Evolutionary conservation across 305 asterid species (phyloP), one percentile per base, ranked within the genome.

Genomic region (Rubia balearica): DNA sequence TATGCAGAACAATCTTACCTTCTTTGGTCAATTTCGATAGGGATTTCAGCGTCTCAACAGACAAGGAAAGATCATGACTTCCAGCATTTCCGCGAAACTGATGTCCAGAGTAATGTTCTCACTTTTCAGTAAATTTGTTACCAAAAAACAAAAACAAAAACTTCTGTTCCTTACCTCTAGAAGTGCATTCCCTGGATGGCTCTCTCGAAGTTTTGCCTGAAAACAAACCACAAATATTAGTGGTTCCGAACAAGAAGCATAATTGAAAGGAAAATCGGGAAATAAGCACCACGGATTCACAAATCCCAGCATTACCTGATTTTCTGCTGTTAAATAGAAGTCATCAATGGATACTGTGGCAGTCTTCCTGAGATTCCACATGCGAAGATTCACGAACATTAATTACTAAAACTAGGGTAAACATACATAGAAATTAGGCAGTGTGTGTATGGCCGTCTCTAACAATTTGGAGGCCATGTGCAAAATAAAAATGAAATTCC

Each of bases 31-130:
- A 80, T 71, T 83, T 86, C 70, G 73, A 74, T 53, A 95, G 74
- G 59, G 89, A 87, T 24, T 88, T 82, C 68, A 95, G 84, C 43
- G 96, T 90, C 79, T 91, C 94, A 61, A 86, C 77, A 36, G 97
- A 91, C 43, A 95, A 82, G 10, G 89, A 56, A 70, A 95, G 99
- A 82, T 95, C 99, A 78, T 95, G 97, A 85, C 99, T 95, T 81
- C 99, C 99, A 81, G 99, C 99, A 85, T 95, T 95, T 76, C 98
- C 99, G 71, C 98, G 97, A 36, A 79, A 83, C 99, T 94, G 79
- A 53, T 74, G 76, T 42, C 30, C 53, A 79, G 12, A 74, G 60
- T 43, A 62, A 75, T 59, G 22, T 40, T 22, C 56, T 67, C 62
- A 38, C 21, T 33, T 55, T 53, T 67, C 67, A 38, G 27, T 73